Evolutionary conservation across 2,329 filamentous ascomycete genomes (phyloP).

Genomic region (Aspergillus tamarii): DNA sequence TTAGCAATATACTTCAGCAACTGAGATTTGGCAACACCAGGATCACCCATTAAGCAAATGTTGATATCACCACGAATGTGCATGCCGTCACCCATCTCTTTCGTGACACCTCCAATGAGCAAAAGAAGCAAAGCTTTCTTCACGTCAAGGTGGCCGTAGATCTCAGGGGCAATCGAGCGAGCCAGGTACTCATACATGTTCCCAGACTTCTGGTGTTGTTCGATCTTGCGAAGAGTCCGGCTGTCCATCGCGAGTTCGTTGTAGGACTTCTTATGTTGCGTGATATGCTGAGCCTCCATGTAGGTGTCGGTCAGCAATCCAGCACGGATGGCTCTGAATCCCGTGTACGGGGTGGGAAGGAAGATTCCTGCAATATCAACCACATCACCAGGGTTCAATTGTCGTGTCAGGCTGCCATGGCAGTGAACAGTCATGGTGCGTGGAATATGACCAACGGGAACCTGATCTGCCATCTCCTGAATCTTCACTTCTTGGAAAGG

Average conservation of each 20-base stretch:
- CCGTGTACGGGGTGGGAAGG: slow-evolving; percentile 96
- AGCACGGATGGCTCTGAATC: slow-evolving; percentile 94
- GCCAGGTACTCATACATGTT: slow-evolving; percentile 95
- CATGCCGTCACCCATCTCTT: slow-evolving; percentile 98
- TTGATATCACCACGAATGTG: slow-evolving; percentile 99
- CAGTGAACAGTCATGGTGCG: slow-evolving; percentile 87
- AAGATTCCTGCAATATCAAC: slow-evolving; percentile 95
- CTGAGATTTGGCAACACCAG: slow-evolving; percentile 98
- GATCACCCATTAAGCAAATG: slow-evolving; percentile 98
- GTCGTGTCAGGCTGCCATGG: slow-evolving; percentile 81
- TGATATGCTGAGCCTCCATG: slow-evolving; percentile 88
- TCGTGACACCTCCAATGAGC: slow-evolving; percentile 92
- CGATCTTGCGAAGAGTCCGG: slow-evolving; percentile 78
- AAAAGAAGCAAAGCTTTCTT: slow-evolving; percentile 97
- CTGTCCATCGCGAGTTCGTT: slow-evolving; percentile 86
- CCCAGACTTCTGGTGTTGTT: slow-evolving; percentile 79
- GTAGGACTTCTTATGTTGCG: slow-evolving; percentile 98
- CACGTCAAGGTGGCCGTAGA: slow-evolving; percentile 93
- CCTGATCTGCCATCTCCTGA: slow-evolving; percentile 98
- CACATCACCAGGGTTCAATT: slow-evolving; percentile 90
- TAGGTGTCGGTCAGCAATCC: slow-evolving; percentile 97
- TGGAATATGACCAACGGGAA: slow-evolving; percentile 96
- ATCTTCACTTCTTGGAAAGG: slow-evolving; percentile 99
- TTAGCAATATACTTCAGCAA: slow-evolving; percentile 98
- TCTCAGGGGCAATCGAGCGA: slow-evolving; percentile 95